Percentiles rank a stretch among this genome's conserved stretches.
phyloP scores from a whole-genome alignment of 1,284 basidiomycete species.

The Apiotrichum gamsii region DNA sequence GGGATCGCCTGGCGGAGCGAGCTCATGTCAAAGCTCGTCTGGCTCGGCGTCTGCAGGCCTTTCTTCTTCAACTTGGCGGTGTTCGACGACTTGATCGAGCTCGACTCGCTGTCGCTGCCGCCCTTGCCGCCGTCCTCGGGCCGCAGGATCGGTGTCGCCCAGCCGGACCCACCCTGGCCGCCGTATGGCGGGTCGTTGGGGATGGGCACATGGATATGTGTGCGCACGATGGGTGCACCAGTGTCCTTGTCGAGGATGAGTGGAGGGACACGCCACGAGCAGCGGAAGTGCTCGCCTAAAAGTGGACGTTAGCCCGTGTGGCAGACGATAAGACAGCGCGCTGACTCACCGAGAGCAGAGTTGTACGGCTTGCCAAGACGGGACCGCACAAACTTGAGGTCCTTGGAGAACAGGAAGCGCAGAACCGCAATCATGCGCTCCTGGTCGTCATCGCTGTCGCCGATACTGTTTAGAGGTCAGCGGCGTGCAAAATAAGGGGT shows the following conservation, averaged over 20 bases:
- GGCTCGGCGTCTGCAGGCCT: not conserved
- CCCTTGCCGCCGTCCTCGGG: conserved; percentile 37
- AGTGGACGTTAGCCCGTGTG: not conserved
- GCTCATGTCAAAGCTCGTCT: conserved; percentile 14
- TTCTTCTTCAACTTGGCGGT: conserved; percentile 11
- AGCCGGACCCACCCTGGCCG: conserved; percentile 39
- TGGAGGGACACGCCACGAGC: conserved; percentile 57
- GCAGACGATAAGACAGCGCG: no score
- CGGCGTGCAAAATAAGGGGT: no score
- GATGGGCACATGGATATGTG: conserved; percentile 45
- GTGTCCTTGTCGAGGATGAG: conserved; percentile 42
- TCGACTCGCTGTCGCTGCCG: conserved; percentile 13
- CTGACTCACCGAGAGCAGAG: conserved; percentile 69
- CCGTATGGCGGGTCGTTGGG: conserved; percentile 43
- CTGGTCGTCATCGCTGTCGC: conserved; percentile 81
- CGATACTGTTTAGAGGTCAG: conserved; percentile 56
- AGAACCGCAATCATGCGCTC: conserved; percentile 87
- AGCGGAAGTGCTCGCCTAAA: conserved; percentile 70
- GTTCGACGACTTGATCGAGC: conserved; percentile 34
- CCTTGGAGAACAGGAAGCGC: conserved; percentile 86
- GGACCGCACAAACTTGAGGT: conserved; percentile 87
- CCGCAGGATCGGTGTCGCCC: conserved; percentile 40
- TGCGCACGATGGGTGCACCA: conserved; percentile 45
- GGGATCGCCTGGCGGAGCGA: conserved; percentile 25
- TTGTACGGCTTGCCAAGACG: conserved; percentile 95